Evolutionary conservation across 2,329 filamentous ascomycete species (phyloP).

Genomic region (Diplodia intermedia): DNA sequence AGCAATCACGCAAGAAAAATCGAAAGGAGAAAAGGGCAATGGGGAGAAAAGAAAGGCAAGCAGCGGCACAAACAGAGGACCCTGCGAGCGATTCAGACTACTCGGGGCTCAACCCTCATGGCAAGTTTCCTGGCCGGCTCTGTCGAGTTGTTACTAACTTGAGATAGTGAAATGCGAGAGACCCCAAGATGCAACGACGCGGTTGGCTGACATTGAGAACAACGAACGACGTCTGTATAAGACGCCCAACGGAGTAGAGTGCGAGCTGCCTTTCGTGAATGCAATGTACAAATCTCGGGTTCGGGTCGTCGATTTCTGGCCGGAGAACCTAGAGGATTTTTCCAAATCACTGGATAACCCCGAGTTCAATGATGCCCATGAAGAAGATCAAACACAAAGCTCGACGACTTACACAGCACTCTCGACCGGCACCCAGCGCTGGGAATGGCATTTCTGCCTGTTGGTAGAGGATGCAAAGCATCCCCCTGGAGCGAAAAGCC

Average conservation of each 20-base stretch:
- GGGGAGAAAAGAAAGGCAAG: slow-evolving; percentile 44
- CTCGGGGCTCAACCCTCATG: slow-evolving; percentile 45
- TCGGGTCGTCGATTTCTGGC: slow-evolving; percentile 83
- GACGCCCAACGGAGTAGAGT: slow-evolving; percentile 47
- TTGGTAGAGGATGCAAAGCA: slow-evolving; percentile 72
- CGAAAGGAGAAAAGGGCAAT: slow-evolving; percentile 46
- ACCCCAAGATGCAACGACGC: background rate
- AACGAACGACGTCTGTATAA: slow-evolving; percentile 25
- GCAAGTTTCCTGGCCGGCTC: slow-evolving; percentile 42
- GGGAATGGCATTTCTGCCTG: slow-evolving; percentile 87
- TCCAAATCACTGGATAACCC: slow-evolving; percentile 54
- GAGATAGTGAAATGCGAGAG: slow-evolving; percentile 13
- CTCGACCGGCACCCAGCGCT: slow-evolving; percentile 50
- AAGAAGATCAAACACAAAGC: slow-evolving; percentile 48
- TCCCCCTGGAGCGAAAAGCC: slow-evolving; percentile 39
- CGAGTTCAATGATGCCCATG: slow-evolving; percentile 55
- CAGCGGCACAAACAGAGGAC: slow-evolving; percentile 39
- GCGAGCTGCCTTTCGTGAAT: slow-evolving; percentile 74
- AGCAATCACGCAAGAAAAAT: slow-evolving; percentile 49
- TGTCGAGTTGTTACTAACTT: background rate
- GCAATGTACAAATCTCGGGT: slow-evolving; percentile 72
- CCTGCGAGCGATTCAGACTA: slow-evolving; percentile 29
- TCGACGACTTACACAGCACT: slow-evolving; percentile 39
- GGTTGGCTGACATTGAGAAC: slow-evolving; percentile 12
- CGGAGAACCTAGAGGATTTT: slow-evolving; percentile 74